Percentiles rank a stretch among this genome's conserved stretches.
phyloP scores from a whole-genome alignment of 129 eudicot genomes.

The Pulicaria dysenterica region DNA sequence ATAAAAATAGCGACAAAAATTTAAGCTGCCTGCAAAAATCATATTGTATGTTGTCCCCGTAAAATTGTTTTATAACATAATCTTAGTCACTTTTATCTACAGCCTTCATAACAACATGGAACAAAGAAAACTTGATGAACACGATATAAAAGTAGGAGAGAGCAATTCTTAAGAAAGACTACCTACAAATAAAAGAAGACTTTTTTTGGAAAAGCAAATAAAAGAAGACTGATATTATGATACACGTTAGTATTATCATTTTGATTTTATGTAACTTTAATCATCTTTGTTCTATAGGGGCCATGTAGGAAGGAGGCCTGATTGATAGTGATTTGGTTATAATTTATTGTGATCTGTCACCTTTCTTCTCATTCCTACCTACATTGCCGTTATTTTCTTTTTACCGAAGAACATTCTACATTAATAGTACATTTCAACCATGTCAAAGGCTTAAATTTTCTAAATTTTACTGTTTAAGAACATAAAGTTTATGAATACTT shows the following conservation, averaged over 20 bases:
- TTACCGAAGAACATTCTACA: not conserved
- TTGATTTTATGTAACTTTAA: not conserved
- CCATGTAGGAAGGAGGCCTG: not conserved
- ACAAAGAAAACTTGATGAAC: not conserved
- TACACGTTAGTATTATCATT: not conserved
- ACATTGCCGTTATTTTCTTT: not conserved
- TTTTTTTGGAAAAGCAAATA: too few relatives aligned
- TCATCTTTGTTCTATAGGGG: not conserved
- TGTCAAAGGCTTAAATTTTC: not conserved
- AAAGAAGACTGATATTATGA: not conserved
- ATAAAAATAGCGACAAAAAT: slow-evolving; percentile 9
- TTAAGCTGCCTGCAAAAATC: slow-evolving; percentile 11
- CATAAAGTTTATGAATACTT: not conserved
- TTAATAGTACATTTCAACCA: not conserved
- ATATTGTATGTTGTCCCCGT: slow-evolving; percentile 19
- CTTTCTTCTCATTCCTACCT: slow-evolving; percentile 5
- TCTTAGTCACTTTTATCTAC: not conserved
- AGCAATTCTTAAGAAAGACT: not conserved
- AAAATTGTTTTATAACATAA: not conserved
- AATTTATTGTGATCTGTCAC: not conserved
- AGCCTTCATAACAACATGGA: not conserved
- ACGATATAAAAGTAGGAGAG: not conserved
- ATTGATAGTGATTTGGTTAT: not conserved
- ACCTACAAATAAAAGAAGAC: not conserved
- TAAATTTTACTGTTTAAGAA: not conserved